phyloP scores from a whole-genome alignment of 352 stramenopile genomes.

The Phytophthora hibernalis region DNA sequence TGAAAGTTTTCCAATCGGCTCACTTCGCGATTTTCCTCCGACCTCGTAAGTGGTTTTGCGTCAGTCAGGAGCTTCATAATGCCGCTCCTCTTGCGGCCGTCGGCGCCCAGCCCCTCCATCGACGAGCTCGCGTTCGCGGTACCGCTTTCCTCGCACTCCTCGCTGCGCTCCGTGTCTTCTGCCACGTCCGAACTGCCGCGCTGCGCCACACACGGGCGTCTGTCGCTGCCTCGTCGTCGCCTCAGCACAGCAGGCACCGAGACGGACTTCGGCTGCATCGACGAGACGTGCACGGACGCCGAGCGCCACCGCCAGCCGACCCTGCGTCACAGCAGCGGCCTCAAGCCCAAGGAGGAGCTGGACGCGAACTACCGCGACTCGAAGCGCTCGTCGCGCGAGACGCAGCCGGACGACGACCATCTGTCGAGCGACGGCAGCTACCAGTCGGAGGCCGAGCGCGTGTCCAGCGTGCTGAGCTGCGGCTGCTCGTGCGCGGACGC shows the following conservation, averaged over 20 bases:
- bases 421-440: constrained; percentile 47
- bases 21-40: constrained; percentile 35
- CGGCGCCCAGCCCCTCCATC: constrained; percentile 72
- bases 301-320: constrained; percentile 29
- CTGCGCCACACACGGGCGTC: constrained; percentile 45
- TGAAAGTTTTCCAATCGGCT: constrained; percentile 9
- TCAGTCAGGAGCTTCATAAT: constrained; percentile 33
- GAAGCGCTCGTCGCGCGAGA: constrained; percentile 44
- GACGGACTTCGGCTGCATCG: constrained; percentile 26
- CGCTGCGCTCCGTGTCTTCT: constrained; percentile 28
- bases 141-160: constrained; percentile 35
- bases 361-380: constrained; percentile 29
- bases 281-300: constrained; percentile 20
- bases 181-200: constrained; percentile 34
- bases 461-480: constrained; percentile 53
- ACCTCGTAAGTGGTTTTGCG: not conserved
- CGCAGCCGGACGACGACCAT: constrained; percentile 47
- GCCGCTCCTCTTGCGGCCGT: constrained; percentile 72
- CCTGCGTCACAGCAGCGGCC: constrained; percentile 18
- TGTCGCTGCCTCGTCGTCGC: constrained; percentile 41
- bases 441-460: constrained; percentile 41
- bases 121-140: constrained; percentile 72
- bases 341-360: constrained; percentile 24
- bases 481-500: constrained; percentile 53
- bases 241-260: constrained; percentile 47